Base-by-base conservation (phyloP, 108 stramenopile species). In the Bacterosira constricta region DNA sequence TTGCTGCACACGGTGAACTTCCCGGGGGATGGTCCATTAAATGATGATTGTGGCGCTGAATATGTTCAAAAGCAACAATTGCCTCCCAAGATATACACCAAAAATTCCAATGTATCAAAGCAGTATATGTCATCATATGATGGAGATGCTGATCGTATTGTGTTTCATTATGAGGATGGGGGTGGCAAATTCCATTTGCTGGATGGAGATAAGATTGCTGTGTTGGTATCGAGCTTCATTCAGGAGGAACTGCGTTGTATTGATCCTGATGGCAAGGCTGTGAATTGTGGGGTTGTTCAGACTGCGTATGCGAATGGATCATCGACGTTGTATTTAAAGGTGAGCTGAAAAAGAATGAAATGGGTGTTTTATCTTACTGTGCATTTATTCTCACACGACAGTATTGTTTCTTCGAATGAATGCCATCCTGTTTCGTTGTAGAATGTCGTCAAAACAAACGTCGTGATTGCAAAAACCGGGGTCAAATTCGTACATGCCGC, bases 241-340 rank as follows among this genome's bases (percentile, higher is more conserved):
- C 80, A 91, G 64, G 79, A 81, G 37, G 84, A 86, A 76, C 54
- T 94, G 39, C 49, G 75, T 36, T 69, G 54, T 29, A 77, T 77
- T n/a, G 75, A 77, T 27, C 78, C 73, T 2, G 72, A 67, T 2
- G 78, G 59, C 45, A 66, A 60, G 66, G 72, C 67, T n/a, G 72
- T 96, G 23, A 86, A 68, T 27, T 73, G 97, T 55, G 98, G 97
- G 8, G 92, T 97, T 18, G 97, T 99, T 10, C 99, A 99, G 83
- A 99, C 99, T 11, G 99, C 98, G 30, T 99, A 99, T 85, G 98
- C 98, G 27, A 99, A 99, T 84, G 98, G 99, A 27, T 93, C 97
- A 1, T 89, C 96, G 0, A 96, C 96, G 36, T 51, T 66, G 54
- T 99, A 88, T 85, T 68, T 99, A 23, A 62, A 72, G 71, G 69